phyloP scores from a whole-genome alignment of 2,329 filamentous ascomycete species.

The Chrysoporthe cubensis region DNA sequence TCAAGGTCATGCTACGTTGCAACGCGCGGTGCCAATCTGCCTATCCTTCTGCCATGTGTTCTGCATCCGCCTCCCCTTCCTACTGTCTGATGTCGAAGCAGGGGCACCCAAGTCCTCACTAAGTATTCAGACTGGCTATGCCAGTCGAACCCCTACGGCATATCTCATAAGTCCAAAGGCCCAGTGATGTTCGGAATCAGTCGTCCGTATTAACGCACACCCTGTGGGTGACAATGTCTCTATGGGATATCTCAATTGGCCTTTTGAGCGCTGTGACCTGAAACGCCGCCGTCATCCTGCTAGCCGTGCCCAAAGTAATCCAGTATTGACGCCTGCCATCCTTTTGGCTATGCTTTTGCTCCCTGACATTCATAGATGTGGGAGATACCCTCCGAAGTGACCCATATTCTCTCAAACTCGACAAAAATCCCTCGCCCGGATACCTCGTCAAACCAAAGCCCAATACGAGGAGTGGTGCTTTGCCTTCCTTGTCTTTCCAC shows the following conservation, averaged over 20 bases:
- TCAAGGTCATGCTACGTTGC: background rate
- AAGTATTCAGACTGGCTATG: background rate
- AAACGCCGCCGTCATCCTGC: slow-evolving; percentile 20
- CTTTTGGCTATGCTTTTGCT: background rate
- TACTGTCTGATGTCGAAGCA: background rate
- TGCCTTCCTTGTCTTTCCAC: background rate
- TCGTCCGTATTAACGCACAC: background rate
- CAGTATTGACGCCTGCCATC: slow-evolving; percentile 8
- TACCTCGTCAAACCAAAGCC: too few species aligned
- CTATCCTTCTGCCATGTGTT: background rate
- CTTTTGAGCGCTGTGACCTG: slow-evolving; percentile 10
- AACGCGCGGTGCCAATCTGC: background rate
- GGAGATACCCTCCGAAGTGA: background rate
- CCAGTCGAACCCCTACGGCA: background rate
- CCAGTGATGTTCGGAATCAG: background rate
- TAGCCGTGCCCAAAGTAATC: slow-evolving; percentile 11
- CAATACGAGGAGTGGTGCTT: background rate
- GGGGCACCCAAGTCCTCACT: background rate
- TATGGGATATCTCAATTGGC: slow-evolving; percentile 18
- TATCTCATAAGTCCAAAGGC: background rate
- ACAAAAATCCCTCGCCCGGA: background rate
- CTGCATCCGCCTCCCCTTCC: background rate
- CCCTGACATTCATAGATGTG: background rate
- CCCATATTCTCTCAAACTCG: background rate
- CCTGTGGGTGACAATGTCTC: background rate